Conservation (phyloP, 2,329 filamentous ascomycete genomes). For the Daldinia sp. region DNA sequence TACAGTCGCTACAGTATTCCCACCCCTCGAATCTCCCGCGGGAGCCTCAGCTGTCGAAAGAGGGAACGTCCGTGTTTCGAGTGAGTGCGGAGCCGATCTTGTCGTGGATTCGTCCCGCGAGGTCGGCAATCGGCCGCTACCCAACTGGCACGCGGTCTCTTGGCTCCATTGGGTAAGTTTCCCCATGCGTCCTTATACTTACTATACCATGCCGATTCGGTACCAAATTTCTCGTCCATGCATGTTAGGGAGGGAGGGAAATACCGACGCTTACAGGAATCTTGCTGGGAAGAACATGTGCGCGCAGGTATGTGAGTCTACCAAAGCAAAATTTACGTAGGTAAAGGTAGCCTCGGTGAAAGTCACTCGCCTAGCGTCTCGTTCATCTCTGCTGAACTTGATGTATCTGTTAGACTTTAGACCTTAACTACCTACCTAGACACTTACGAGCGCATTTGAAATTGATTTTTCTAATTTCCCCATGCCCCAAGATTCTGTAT, state of each 20-base stretch:
- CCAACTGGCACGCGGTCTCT: conserved; percentile 46
- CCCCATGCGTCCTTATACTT: conserved; percentile 35
- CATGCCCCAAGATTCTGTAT: conserved; percentile 21
- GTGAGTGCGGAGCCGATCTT: conserved; percentile 48
- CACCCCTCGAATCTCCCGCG: conserved; percentile 29
- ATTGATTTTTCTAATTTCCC: conserved; percentile 5
- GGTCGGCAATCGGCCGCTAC: conserved; percentile 50
- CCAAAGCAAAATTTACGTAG: conserved; percentile 2
- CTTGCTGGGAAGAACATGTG: conserved; percentile 15
- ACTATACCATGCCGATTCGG: conserved; percentile 40
- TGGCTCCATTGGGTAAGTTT: conserved; percentile 47
- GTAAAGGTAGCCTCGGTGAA: neutral
- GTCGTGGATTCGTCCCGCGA: conserved; percentile 46
- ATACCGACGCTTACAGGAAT: conserved; percentile 22
- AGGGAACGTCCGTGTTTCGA: conserved; percentile 44
- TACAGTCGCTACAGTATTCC: conserved; percentile 19
- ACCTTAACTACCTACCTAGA: neutral
- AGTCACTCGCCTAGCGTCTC: neutral
- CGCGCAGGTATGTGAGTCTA: conserved; percentile 2
- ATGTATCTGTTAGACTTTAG: neutral
- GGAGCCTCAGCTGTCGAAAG: conserved; percentile 36
- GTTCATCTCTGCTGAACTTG: neutral
- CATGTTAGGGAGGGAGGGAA: conserved; percentile 12
- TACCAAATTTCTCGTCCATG: conserved; percentile 36
- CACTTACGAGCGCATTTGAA: conserved; percentile 7